phyloP scores from a whole-genome alignment of 2,329 filamentous ascomycete species.

The Blastomyces percursus region DNA sequence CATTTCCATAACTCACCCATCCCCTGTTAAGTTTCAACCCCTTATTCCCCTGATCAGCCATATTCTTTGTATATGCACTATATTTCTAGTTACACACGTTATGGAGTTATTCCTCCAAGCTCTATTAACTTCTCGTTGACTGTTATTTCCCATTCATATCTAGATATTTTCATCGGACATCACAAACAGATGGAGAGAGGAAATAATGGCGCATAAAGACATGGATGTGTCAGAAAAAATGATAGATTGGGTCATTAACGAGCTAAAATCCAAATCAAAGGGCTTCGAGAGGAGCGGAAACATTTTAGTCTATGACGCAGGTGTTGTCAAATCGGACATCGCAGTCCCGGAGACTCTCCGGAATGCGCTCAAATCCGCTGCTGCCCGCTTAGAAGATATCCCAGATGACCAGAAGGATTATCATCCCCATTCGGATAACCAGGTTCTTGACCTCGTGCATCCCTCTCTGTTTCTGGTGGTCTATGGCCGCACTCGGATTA shows the following conservation, averaged over 20 bases:
- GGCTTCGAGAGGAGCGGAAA: slow-evolving; percentile 31
- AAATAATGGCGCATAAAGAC: slow-evolving; percentile 16
- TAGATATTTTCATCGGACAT: slow-evolving; percentile 29
- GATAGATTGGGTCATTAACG: slow-evolving; percentile 34
- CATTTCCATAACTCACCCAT: background rate
- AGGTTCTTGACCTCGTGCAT: slow-evolving; percentile 55
- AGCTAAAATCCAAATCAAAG: slow-evolving; percentile 41
- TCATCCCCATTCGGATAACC: slow-evolving; percentile 48
- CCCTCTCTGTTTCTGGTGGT: slow-evolving; percentile 42
- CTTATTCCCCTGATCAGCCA: too few relatives aligned
- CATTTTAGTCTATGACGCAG: slow-evolving; percentile 36
- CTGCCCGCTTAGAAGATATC: slow-evolving; percentile 43
- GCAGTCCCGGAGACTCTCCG: slow-evolving; percentile 33
- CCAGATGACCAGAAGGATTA: slow-evolving; percentile 48
- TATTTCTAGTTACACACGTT: background rate
- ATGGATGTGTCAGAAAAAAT: slow-evolving; percentile 25
- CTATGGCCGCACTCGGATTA: slow-evolving; percentile 21
- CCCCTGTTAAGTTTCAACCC: background rate
- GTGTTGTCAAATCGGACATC: slow-evolving; percentile 45
- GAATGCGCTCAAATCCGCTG: slow-evolving; percentile 36
- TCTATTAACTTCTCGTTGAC: background rate
- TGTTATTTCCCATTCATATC: background rate
- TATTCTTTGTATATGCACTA: background rate
- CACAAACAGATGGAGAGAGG: slow-evolving; percentile 25
- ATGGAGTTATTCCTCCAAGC: background rate